Percentiles rank a stretch among this genome's conserved stretches.
Evolutionary conservation across 495 filamentous ascomycete species (phyloP).

Genomic region (Achaetomiella virescens): DNA sequence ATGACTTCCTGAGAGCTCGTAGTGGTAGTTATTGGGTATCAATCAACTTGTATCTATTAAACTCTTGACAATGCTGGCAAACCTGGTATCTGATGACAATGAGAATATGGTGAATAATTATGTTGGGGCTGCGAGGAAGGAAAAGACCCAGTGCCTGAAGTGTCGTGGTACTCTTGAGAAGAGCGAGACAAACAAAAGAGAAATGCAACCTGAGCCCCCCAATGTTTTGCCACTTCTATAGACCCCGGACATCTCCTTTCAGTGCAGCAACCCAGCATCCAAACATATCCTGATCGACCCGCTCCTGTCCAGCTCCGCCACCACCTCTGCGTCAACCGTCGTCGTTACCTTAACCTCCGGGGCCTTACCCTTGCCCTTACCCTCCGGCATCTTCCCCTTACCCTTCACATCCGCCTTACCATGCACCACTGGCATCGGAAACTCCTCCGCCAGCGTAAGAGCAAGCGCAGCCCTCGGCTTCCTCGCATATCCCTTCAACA

Average conservation of each 20-base stretch:
- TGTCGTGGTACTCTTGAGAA: too few species aligned
- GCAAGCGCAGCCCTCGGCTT: slow-evolving; percentile 54
- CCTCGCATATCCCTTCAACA: slow-evolving; percentile 79
- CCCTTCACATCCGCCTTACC: background rate
- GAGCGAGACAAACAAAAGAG: too few species aligned
- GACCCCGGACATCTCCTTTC: background rate
- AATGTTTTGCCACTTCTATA: background rate
- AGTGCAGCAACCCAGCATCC: slow-evolving; percentile 12
- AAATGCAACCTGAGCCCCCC: too few species aligned
- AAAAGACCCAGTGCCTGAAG: too few species aligned
- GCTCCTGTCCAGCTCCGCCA: slow-evolving; percentile 11
- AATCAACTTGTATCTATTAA: too few species aligned
- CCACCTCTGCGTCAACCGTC: background rate
- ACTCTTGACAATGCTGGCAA: too few species aligned
- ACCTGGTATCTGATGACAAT: too few species aligned
- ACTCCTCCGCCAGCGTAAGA: background rate
- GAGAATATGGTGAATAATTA: too few species aligned
- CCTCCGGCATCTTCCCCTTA: background rate
- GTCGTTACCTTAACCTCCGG: background rate
- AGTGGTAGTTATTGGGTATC: too few species aligned
- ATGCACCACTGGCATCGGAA: background rate
- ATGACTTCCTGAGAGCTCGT: too few species aligned
- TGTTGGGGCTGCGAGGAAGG: too few species aligned
- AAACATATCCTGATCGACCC: slow-evolving; percentile 18
- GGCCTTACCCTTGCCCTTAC: background rate